A percentile compares a stretch with the other conserved stretches of the same genome.
Evolutionary conservation across 2,329 filamentous ascomycete species (phyloP).

Genomic region (Aureobasidium pullulans): DNA sequence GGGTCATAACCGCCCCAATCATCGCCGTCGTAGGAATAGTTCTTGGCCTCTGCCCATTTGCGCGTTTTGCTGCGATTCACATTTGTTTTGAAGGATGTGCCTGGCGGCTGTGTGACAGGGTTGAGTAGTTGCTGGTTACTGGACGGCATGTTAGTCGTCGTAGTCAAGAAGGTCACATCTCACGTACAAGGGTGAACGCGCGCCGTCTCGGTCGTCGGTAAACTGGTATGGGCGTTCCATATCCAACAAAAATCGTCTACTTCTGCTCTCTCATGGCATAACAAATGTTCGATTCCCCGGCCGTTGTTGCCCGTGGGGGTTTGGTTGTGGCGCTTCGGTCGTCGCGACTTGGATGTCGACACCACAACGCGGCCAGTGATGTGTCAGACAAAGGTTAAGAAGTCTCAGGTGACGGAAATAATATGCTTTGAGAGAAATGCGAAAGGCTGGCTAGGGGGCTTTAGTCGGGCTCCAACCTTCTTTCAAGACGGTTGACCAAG

Average conservation of each 20-base stretch:
- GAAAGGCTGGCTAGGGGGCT: neutral
- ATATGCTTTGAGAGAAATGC: neutral
- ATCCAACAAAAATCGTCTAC: neutral
- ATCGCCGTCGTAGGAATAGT: slow-evolving; percentile 81
- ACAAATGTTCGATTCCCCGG: neutral
- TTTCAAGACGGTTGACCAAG: neutral
- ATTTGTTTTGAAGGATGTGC: slow-evolving; percentile 68
- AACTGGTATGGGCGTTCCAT: slow-evolving; percentile 37
- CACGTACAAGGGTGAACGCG: slow-evolving; percentile 30
- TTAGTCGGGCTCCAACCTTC: slow-evolving; percentile 1
- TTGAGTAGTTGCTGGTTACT: slow-evolving; percentile 26
- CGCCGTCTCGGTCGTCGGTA: slow-evolving; percentile 23
- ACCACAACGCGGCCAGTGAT: neutral
- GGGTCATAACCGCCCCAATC: slow-evolving; percentile 73
- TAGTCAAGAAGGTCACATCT: slow-evolving; percentile 17
- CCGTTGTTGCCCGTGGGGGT: slow-evolving; percentile 4
- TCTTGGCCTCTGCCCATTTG: slow-evolving; percentile 90
- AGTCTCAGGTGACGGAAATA: slow-evolving; percentile 5
- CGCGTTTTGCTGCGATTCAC: slow-evolving; percentile 83
- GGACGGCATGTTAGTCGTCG: slow-evolving; percentile 11
- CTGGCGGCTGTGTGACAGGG: slow-evolving; percentile 28
- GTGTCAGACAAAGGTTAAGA: neutral
- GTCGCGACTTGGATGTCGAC: neutral
- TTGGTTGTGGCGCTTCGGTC: neutral
- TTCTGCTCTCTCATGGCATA: slow-evolving; percentile 8